Percentiles rank a stretch among this genome's conserved stretches.
These are phyloP conservation scores for Populus hybrid DNA, from an alignment of 441 rosid species.

Conservation along the genomic window DNA sequence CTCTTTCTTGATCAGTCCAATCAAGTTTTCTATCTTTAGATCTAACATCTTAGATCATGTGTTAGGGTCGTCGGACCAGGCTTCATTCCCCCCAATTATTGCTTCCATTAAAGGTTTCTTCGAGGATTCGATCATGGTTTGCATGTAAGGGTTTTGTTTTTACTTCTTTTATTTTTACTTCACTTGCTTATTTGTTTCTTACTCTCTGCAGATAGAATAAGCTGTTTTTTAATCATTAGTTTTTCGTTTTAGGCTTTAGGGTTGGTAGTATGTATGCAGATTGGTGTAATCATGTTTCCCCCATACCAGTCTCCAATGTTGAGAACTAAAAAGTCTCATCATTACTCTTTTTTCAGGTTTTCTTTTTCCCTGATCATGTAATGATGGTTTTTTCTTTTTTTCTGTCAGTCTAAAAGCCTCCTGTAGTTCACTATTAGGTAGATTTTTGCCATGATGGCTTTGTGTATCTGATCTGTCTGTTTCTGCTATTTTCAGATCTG, in stretches of 20 bases:
- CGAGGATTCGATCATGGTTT: constrained; percentile 4
- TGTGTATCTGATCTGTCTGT: constrained; percentile 48
- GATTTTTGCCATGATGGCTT: constrained; percentile 40
- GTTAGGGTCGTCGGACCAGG: constrained; percentile 90
- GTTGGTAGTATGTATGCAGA: constrained; percentile 30
- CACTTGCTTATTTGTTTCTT: not conserved
- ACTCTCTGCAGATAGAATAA: not conserved
- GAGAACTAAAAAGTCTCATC: constrained; percentile 41
- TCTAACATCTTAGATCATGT: constrained; percentile 10
- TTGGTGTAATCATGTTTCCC: constrained; percentile 63
- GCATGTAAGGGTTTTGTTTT: constrained; percentile 26
- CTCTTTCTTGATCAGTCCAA: constrained; percentile 31
- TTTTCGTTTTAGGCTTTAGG: constrained; percentile 23
- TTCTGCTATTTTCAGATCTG: constrained; percentile 51
- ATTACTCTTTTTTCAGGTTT: constrained; percentile 39
- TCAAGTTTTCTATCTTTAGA: not conserved
- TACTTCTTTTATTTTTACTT: not conserved
- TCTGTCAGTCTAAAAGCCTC: constrained; percentile 31
- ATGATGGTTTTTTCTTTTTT: constrained; percentile 31
- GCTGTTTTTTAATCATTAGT: constrained; percentile 14
- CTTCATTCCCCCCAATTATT: constrained; percentile 93
- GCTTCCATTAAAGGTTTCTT: constrained; percentile 29
- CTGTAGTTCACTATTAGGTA: constrained; percentile 17
- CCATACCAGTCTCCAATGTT: not conserved
- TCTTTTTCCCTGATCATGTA: constrained; percentile 30